phyloP scores from a whole-genome alignment of 2,329 filamentous ascomycete genomes.

The Curvularia verruculosa region DNA sequence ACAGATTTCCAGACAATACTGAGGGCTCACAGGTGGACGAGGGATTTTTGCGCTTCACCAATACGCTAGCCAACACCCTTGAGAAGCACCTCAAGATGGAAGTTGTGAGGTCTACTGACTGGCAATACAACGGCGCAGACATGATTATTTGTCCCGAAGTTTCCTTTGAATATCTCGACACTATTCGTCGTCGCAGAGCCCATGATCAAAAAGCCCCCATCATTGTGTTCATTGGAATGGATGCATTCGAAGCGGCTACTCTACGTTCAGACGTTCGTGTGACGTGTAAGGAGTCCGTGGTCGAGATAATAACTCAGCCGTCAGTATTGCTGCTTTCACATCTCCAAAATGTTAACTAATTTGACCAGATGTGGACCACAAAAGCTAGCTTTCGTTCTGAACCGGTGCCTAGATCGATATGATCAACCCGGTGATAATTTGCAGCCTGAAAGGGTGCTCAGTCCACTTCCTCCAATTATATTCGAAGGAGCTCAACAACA shows the following conservation, averaged over 20 bases:
- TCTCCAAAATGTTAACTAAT: neutral
- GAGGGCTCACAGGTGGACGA: constrained; percentile 16
- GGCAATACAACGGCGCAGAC: constrained; percentile 32
- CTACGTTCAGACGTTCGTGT: constrained; percentile 43
- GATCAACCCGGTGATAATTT: constrained; percentile 31
- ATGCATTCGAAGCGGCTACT: constrained; percentile 42
- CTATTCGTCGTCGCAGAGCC: constrained; percentile 25
- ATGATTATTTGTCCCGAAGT: constrained; percentile 44
- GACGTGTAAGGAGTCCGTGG: constrained; percentile 35
- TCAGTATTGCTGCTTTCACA: constrained; percentile 17
- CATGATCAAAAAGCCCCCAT: constrained; percentile 24
- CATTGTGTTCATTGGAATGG: constrained; percentile 42
- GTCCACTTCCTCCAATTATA: neutral
- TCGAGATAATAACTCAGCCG: constrained; percentile 46
- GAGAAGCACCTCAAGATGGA: constrained; percentile 35
- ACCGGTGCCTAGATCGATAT: constrained; percentile 38
- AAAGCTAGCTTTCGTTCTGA: constrained; percentile 41
- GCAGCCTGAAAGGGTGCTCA: neutral
- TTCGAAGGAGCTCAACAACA: neutral
- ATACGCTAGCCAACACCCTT: constrained; percentile 29
- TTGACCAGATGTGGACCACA: constrained; percentile 38
- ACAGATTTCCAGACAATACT: neutral
- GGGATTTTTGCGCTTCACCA: constrained; percentile 29
- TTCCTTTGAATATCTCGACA: constrained; percentile 39
- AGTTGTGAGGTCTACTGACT: constrained; percentile 33